Evolutionary conservation across 2,329 filamentous ascomycete genomes (phyloP), one percentile per base, ranked within the genome.

Genomic region (Bipolaris sorokiniana): DNA sequence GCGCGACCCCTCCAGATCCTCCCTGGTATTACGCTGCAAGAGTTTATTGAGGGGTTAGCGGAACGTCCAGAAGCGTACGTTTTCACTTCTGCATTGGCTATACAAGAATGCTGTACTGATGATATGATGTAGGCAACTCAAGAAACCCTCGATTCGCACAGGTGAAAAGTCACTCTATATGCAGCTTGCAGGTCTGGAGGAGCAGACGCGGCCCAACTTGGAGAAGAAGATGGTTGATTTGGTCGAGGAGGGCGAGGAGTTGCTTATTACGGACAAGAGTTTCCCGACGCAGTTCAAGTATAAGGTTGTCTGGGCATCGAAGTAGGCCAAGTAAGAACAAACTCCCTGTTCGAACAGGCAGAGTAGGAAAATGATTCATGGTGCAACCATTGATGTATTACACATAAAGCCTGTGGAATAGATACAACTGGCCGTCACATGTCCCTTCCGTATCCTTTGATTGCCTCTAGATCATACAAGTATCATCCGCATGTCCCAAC

Each of bases 221-320:
- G 81, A 82, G 60, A 91, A 90, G 80, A 95, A 89, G 68, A 80
- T 99, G 56, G 79, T 76, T 26, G 91, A 96, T 23, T 77, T 99
- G 61, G 83, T 99, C 20, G 84, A 85, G 44, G 83, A 92, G 67
- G 92, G 92, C 11, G 90, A 97, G 73, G 92, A 97, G 77, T 84
- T 99, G 46, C 91, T 88, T n/a, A 89, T 99, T 45, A 93, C 91
- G 15, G 94, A 98, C 76, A 90, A 91, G n/a, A 91, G 92, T 1
- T 95, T 96, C 73, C 86, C 88, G 33, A 88, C 91, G 23, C 86
- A 90, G 72, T 88, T 86, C 77, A 83, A 84, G 64, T 88, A 83
- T 75, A 83, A 82, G 67, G 69, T 87, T 54, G 72, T 80, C 4
- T 86, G 84, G 70, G 53, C 49, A 22, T 44, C 54, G 26, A 57